Conservation (phyloP, 345 rosid genomes). For the Boechera retrofracta region DNA sequence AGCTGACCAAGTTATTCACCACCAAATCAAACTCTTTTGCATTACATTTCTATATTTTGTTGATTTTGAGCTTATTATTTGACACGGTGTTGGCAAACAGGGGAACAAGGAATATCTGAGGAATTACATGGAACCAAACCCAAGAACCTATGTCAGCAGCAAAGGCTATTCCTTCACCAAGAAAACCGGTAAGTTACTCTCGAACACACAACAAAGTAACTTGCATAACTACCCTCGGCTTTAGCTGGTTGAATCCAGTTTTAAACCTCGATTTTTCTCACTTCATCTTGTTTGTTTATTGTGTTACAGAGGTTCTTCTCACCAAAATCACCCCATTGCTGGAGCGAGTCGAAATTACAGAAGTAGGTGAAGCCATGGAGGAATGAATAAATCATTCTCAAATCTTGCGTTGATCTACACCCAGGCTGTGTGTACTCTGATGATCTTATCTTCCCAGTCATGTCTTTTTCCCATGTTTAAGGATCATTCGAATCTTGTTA, state of each 20-base stretch:
- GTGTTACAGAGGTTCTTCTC: constrained; percentile 58
- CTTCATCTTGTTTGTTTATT: not conserved
- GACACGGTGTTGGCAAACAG: constrained; percentile 46
- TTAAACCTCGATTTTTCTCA: constrained; percentile 2
- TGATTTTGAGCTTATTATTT: constrained; percentile 12
- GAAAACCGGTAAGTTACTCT: constrained; percentile 56
- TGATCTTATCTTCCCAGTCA: constrained; percentile 18
- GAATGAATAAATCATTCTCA: constrained; percentile 50
- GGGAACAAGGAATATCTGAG: constrained; percentile 77
- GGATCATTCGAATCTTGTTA: constrained; percentile 31
- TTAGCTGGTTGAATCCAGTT: not conserved
- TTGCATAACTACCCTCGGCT: not conserved
- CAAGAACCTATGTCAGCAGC: constrained; percentile 65
- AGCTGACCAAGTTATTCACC: not conserved
- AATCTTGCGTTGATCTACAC: constrained; percentile 13
- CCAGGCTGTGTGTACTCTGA: not conserved
- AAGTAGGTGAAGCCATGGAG: constrained; percentile 77
- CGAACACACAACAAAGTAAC: not conserved
- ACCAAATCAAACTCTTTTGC: not conserved
- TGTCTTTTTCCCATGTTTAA: constrained; percentile 22
- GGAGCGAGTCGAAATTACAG: constrained; percentile 59
- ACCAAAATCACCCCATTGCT: constrained; percentile 69
- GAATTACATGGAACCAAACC: constrained; percentile 81
- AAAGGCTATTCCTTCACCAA: constrained; percentile 67
- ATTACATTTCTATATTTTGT: constrained; percentile 19